Base-by-base conservation (phyloP, 192 early-diverging fungal species). In the Glomus cerebriforme region DNA sequence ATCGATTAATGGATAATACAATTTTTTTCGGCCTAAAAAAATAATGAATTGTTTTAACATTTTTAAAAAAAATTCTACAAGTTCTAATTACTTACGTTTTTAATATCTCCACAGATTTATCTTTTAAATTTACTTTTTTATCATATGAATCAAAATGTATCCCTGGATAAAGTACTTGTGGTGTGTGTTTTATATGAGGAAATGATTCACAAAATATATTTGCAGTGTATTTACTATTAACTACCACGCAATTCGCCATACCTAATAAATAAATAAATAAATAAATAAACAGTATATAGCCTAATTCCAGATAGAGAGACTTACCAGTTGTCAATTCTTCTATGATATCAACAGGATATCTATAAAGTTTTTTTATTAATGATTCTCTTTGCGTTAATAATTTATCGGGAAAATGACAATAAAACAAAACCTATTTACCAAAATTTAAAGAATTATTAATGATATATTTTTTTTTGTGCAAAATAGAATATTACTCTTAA, bases 331-430 rank as follows among this genome's bases (percentile, higher is more conserved):
- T 96, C 22, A 84, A 72, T 79, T 96, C 95, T 82, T 99, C 97
- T 1, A 97, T 78, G 9, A 85, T 81, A 82, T 99, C 96, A 59
- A 99, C 86, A 7, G 94, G 94, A 6, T 88, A 34, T 7, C 97
- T 91, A 74, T 99, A 99, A 3, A 94, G 19, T 22, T 79, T 81
- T 81, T 93, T 93, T 15, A 91, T 63, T 15, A 86, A 9, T 3
- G 90, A 86, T 34, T 89, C 87, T 5, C 93, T 88, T 65, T 79
- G 80, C 19, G 96, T 91, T 34, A 94, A 82, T 60, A 96, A 85
- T 75, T 95, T 93, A 81, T 99, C 97, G 0, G 97, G 97, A 79
- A 96, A 97, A 75, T 99, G 97, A 81, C 97, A 97, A 82, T 99
- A 99, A 84, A 99, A 99, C 58, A 99, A 84, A 13, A 97, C 90